Evolutionary conservation across 306 rosid species (phyloP).

Genomic region (Vachellia pachyceras): DNA sequence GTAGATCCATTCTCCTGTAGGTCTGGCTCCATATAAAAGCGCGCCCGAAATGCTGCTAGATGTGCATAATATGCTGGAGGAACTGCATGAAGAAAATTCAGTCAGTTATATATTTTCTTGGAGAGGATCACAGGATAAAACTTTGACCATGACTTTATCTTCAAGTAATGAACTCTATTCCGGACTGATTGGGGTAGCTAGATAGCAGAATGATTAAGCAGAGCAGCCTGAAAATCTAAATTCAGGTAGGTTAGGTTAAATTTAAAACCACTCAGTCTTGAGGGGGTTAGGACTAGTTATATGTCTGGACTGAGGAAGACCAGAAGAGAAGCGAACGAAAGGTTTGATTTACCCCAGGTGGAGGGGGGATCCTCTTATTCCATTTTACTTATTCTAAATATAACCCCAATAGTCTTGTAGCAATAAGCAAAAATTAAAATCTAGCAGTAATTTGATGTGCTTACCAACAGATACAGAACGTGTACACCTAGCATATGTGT

Average conservation of each 20-base stretch:
- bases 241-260: neutral
- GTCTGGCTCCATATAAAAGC: constrained; percentile 91
- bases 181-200: neutral
- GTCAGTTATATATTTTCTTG: neutral
- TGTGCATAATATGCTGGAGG: constrained; percentile 97
- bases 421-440: constrained; percentile 7
- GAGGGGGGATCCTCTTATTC: neutral
- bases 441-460: constrained; percentile 32
- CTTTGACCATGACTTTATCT: constrained; percentile 6
- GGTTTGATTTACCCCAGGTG: neutral
- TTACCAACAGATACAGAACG: constrained; percentile 93
- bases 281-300: neutral
- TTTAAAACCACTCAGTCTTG: neutral
- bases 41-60: constrained; percentile 95
- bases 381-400: neutral
- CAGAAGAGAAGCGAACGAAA: neutral
- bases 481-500: constrained; percentile 92
- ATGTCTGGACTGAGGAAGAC: neutral
- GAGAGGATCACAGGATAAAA: constrained; percentile 1
- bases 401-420: neutral
- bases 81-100: constrained; percentile 56
- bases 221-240: neutral
- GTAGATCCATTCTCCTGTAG: constrained; percentile 73
- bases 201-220: neutral
- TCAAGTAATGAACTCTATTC: neutral